These are phyloP conservation scores for Yamadazyma nakazawae DNA, from an alignment of 805 yeast species.

Conservation along the genomic window DNA sequence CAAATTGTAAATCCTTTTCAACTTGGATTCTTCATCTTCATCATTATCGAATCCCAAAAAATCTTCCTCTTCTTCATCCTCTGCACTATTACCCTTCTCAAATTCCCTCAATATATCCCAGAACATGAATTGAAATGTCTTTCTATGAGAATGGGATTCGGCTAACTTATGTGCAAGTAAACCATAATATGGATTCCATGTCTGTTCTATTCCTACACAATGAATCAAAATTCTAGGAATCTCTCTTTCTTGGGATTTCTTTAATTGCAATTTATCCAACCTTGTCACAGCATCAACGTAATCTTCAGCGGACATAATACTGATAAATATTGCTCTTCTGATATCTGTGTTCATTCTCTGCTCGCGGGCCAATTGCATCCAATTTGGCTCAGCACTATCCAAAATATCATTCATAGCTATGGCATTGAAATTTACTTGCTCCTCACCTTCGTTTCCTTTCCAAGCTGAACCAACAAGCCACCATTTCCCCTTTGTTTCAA, in stretches of 20 bases:
- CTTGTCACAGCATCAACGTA: slow-evolving; percentile 83
- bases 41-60: slow-evolving; percentile 34
- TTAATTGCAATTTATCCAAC: slow-evolving; percentile 73
- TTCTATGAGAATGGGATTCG: slow-evolving; percentile 67
- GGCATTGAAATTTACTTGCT: slow-evolving; percentile 27
- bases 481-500: slow-evolving; percentile 91
- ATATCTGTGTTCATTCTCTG: slow-evolving; percentile 96
- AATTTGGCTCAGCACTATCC: slow-evolving; percentile 75
- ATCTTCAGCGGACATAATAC: slow-evolving; percentile 94
- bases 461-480: slow-evolving; percentile 99
- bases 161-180: slow-evolving; percentile 75
- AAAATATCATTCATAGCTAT: slow-evolving; percentile 55
- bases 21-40: slow-evolving; percentile 50
- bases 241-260: slow-evolving; percentile 78
- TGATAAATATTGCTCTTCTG: slow-evolving; percentile 88
- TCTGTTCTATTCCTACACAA: slow-evolving; percentile 79
- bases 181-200: slow-evolving; percentile 88
- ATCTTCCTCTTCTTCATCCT: slow-evolving; percentile 39
- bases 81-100: slow-evolving; percentile 46
- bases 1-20: slow-evolving; percentile 61
- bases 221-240: slow-evolving; percentile 83
- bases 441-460: slow-evolving; percentile 57
- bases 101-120: slow-evolving; percentile 83
- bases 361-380: slow-evolving; percentile 79
- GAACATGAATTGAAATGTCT: slow-evolving; percentile 81